Conservation (phyloP, 2,329 filamentous ascomycete species). For the Claviceps digitariae region DNA sequence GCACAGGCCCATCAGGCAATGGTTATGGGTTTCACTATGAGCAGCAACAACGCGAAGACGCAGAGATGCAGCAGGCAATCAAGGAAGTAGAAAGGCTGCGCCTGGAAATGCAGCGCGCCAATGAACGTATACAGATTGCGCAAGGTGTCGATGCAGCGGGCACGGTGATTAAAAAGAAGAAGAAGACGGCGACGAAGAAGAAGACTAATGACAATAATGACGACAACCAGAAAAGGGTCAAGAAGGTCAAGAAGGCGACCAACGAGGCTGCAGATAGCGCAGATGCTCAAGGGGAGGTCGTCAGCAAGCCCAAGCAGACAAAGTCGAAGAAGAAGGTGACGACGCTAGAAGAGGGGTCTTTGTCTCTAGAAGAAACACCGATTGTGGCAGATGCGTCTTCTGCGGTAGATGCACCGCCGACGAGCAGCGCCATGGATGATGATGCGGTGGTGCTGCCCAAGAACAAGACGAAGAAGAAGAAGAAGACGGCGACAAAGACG, state of each 20-base stretch:
- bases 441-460: slow-evolving; percentile 14
- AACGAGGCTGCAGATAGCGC: slow-evolving; percentile 11
- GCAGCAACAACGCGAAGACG: slow-evolving; percentile 60
- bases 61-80: slow-evolving; percentile 79
- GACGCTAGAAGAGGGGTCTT: background rate
- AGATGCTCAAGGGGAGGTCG: slow-evolving; percentile 14
- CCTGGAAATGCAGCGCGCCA: slow-evolving; percentile 77
- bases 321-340: slow-evolving; percentile 19
- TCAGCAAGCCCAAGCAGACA: slow-evolving; percentile 38
- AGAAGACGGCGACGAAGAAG: slow-evolving; percentile 30
- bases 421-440: background rate
- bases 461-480: slow-evolving; percentile 34
- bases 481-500: slow-evolving; percentile 27
- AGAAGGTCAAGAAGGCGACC: background rate
- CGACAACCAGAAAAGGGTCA: background rate
- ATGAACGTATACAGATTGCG: slow-evolving; percentile 59
- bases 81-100: slow-evolving; percentile 76
- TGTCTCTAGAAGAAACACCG: background rate
- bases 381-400: background rate
- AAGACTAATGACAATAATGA: background rate
- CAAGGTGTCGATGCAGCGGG: slow-evolving; percentile 55
- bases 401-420: background rate
- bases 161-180: slow-evolving; percentile 53
- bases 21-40: slow-evolving; percentile 41
- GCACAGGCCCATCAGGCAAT: slow-evolving; percentile 13